Conservation (phyloP, 1,139 yeast species). For the Hyphopichia burtonii region DNA sequence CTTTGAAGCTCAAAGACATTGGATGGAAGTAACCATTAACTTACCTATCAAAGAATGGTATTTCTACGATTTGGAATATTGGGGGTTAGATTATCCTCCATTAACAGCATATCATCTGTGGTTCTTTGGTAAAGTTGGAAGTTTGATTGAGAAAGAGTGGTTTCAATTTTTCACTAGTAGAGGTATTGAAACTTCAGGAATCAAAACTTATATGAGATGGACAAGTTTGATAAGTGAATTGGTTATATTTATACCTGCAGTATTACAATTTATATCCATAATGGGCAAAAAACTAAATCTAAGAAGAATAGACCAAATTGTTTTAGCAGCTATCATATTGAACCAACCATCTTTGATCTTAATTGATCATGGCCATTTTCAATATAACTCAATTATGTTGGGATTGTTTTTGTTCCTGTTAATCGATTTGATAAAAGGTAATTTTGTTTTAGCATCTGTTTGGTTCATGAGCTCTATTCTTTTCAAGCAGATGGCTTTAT, state of each 20-base stretch:
- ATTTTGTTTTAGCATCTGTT: slow-evolving; percentile 67
- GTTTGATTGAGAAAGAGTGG: slow-evolving; percentile 65
- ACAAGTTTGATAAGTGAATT: slow-evolving; percentile 78
- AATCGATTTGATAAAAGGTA: slow-evolving; percentile 62
- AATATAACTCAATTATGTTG: slow-evolving; percentile 90
- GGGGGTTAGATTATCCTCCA: slow-evolving; percentile 99
- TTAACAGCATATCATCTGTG: slow-evolving; percentile 92
- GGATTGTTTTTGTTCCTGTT: slow-evolving; percentile 75
- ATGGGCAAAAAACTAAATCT: slow-evolving; percentile 56
- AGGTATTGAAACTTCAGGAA: slow-evolving; percentile 64
- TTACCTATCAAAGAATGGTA: slow-evolving; percentile 83
- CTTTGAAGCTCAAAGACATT: slow-evolving; percentile 96
- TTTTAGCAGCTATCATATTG: slow-evolving; percentile 70
- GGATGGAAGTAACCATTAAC: slow-evolving; percentile 89
- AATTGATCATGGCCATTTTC: slow-evolving; percentile 97
- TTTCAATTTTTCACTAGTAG: slow-evolving; percentile 70
- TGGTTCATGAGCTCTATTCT: slow-evolving; percentile 76
- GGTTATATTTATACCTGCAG: slow-evolving; percentile 75
- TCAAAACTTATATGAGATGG: slow-evolving; percentile 82
- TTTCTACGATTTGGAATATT: slow-evolving; percentile 80
- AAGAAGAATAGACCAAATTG: slow-evolving; percentile 72
- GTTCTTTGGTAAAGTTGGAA: slow-evolving; percentile 72
- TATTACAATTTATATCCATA: slow-evolving; percentile 65
- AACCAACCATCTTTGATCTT: slow-evolving; percentile 80
- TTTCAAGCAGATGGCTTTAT: slow-evolving; percentile 94